Base-by-base conservation (phyloP, 805 yeast species). In the Yamadazyma philogaea region DNA sequence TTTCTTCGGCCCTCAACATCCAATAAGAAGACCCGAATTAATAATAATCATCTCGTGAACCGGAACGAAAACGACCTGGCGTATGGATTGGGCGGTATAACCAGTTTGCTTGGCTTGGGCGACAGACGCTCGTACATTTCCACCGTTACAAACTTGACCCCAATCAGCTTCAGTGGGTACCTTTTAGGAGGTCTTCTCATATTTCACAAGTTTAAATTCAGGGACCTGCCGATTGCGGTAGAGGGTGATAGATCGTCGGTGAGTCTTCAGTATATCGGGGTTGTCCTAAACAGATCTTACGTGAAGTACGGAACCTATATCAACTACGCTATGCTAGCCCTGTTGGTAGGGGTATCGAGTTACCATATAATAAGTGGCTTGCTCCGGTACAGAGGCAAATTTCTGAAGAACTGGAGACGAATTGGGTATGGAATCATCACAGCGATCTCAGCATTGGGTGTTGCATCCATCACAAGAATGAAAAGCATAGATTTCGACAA, bases 211-310 rank as follows among this genome's bases (percentile, higher is more conserved):
- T 44, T 61, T 10, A 70, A 73, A 34, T 67, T 74, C 48, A 65
- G 87, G 40, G 37, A 70, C 3, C 63, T 66, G 0, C 89, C 91
- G 0, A 20, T 67, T n/a, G 14, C 52, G 2, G 64, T 79, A 1
- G 85, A 82, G 44, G 89, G 87, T 0, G 91, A 84, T 57, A 75
- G 83, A 2, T 71, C 82, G 1, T 61, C 75, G 42, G 59, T 85
- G 16, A 72, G 65, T 34, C 59, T 85, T 34, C 73, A 75, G 7
- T 83, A 69, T 51, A 64, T 84, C 7, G 51, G 40, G 26, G 37
- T 34, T 8, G 39, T 44, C 4, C 36, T 49, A 15, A 46, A 46
- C 33, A 33, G 40, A 24, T 51, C 60, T 7, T 37, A 49, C 7
- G 33, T 51, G 17, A 39, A 40, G 21, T 27, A 48, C 20, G 66